Evolutionary conservation across 2,329 filamentous ascomycete species (phyloP), one percentile per base, ranked within the genome.

Genomic region (Alternaria conjuncta): DNA sequence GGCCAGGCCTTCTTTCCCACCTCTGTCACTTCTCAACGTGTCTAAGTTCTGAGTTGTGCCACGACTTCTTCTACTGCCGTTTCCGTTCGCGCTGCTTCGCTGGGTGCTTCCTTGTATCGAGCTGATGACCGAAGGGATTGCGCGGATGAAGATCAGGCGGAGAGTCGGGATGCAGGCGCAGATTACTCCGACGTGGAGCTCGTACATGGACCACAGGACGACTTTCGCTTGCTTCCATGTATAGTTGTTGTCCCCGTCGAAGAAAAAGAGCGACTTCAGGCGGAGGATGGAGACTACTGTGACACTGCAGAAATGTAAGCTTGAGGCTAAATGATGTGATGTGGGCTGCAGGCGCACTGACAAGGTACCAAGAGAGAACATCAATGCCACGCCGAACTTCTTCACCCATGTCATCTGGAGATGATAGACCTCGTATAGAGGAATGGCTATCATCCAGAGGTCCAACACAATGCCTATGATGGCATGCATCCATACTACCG

Each of bases 141-240:
- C 44, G 18, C 72, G 74, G 30, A 75, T 70, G 12, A 81, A 64
- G 4, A 81, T 65, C 4, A 76, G 69, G n/a, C 78, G 75, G 15
- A 81, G 60, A 23, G 73, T 70, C 0, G 81, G 81, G 72, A 83
- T 78, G 67, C 81, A 81, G n/a, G 77, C 78, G 62, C 81, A 82
- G 12, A 82, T 75, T 49, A 82, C 78, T 26, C 69, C 71, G 18
- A 70, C 61, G 13, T 64, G 65, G 18, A 65, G 61, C 45, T 71
- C 69, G 54, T 70, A 58, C 12, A 58, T 63, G 2, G 67, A 70
- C 69, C 69, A 71, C 15, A 63, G 18, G 21, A 59, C 63, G 4
- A 65, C 47, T 20, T 61, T 60, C 7, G 56, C 32, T 78, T 70
- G 64, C 25, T 80, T 78, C 71, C 75, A 79, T 20, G 70, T 74